Base-by-base conservation (phyloP, 768 basidiomycete genomes). In the Rhizopogon rudus region DNA sequence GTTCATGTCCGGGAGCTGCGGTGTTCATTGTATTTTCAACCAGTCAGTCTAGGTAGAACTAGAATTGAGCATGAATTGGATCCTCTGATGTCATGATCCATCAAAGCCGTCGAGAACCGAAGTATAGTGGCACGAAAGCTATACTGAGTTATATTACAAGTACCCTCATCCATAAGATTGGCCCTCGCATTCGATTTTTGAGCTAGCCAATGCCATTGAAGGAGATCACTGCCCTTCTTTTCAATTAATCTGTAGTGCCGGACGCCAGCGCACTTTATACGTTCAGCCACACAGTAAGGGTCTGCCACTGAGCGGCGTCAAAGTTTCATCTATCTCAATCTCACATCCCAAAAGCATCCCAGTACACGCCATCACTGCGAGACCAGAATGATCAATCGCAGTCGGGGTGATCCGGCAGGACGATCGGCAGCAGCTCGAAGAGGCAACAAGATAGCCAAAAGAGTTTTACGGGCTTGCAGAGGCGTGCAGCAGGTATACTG, bases 1-100 rank as follows among this genome's bases (percentile, higher is more conserved):
- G 33, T 60, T 61, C 67, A 65, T 68, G 56, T 64, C 66, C 64
- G 61, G 48, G 55, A 52, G 40, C 57, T 52, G 57, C 46, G 25
- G 40, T 31, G 41, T 53, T 56, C 58, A 39, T 54, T 44, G 44
- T 56, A 42, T 13, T 42, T 54, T 17, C 31, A 33, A 48, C 22
- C 52, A 58, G 40, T 59, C 51, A 52, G 43, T 59, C 44, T 57
- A 51, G 61, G 55, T 55, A 48, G 56, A 48, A 60, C 48, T 28
- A 51, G 44, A 52, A 46, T 49, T 44, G 55, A 59, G 49, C 29
- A 28, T 6, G 10, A 40, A 16, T 56, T 43, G 42, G 22, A 33
- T 17, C 25, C 44, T 46, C n/a, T 3, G 17, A 6, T 13, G 13
- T 12, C 13, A 6, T 13, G 17, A 48, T 35, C 28, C 17, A 35